phyloP scores from a whole-genome alignment of 768 basidiomycete species.

The Boletus rubescentipes region DNA sequence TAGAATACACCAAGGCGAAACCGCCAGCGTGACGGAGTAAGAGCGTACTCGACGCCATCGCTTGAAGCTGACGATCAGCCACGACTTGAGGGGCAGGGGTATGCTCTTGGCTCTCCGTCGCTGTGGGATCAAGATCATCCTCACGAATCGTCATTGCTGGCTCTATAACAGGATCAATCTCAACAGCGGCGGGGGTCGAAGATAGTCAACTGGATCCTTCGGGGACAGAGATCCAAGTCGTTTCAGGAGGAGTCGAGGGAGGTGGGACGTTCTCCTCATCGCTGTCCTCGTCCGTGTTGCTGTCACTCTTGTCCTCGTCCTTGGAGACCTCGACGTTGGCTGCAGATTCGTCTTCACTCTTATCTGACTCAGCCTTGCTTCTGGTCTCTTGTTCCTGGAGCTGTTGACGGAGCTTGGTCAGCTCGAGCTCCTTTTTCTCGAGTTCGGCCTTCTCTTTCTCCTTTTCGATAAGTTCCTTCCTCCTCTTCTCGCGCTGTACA shows the following conservation, averaged over 20 bases:
- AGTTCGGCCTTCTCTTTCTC: constrained; percentile 60
- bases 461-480: constrained; percentile 44
- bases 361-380: constrained; percentile 43
- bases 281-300: constrained; percentile 39
- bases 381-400: constrained; percentile 55
- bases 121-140: constrained; percentile 18
- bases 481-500: constrained; percentile 43
- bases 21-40: constrained; percentile 36
- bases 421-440: constrained; percentile 63
- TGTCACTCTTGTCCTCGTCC: constrained; percentile 34
- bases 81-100: constrained; percentile 18
- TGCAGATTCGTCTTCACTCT: constrained; percentile 39
- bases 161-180: constrained; percentile 27
- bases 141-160: constrained; percentile 20
- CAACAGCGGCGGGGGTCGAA: constrained; percentile 18
- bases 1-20: constrained; percentile 37
- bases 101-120: constrained; percentile 24
- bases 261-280: constrained; percentile 42
- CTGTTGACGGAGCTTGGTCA: constrained; percentile 50
- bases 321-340: constrained; percentile 13
- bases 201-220: constrained; percentile 34
- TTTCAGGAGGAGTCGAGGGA: constrained; percentile 29
- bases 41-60: constrained; percentile 23
- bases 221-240: constrained; percentile 28
- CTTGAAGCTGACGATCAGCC: constrained; percentile 25